A percentile compares a stretch with the other conserved stretches of the same genome.
These are phyloP conservation scores for Pythium chondricola DNA, from an alignment of 352 stramenopile genomes.

Conservation along the genomic window DNA sequence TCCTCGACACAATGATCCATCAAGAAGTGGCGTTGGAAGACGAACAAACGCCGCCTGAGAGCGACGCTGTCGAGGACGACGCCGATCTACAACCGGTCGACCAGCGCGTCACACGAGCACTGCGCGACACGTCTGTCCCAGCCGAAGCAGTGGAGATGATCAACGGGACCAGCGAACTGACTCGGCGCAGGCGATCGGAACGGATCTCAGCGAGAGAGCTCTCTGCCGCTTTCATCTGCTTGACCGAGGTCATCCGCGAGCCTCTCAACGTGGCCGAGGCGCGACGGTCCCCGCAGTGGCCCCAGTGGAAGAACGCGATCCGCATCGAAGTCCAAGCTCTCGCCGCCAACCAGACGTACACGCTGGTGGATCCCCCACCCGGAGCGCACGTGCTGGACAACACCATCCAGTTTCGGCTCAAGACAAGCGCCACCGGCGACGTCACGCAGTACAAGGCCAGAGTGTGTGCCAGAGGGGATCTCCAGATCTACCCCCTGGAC, in stretches of 20 bases:
- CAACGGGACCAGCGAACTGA: background rate
- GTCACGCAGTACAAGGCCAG: background rate
- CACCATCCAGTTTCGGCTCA: slow-evolving; percentile 6
- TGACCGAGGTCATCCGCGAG: slow-evolving; percentile 2
- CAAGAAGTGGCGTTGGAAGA: background rate
- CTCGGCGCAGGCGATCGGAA: background rate
- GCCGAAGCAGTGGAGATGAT: no score
- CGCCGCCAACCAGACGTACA: slow-evolving; percentile 5
- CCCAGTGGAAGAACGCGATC: background rate
- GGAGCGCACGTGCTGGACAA: slow-evolving; percentile 2
- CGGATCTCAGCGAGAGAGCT: background rate
- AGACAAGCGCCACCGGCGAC: background rate
- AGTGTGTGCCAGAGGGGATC: slow-evolving; percentile 5
- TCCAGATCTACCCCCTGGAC: background rate
- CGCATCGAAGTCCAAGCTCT: background rate
- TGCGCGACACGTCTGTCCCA: no score
- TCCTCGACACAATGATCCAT: slow-evolving; percentile 1
- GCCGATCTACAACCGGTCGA: no score
- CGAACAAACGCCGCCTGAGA: background rate
- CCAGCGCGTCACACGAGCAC: no score
- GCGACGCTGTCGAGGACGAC: background rate
- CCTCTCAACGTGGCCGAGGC: slow-evolving; percentile 4
- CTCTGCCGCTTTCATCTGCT: background rate
- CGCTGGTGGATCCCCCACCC: background rate
- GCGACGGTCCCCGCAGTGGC: slow-evolving; percentile 1